Percentiles rank a stretch among this genome's conserved stretches.
Evolutionary conservation across 2,329 filamentous ascomycete species (phyloP).

Genomic region (Colletotrichum magnum): DNA sequence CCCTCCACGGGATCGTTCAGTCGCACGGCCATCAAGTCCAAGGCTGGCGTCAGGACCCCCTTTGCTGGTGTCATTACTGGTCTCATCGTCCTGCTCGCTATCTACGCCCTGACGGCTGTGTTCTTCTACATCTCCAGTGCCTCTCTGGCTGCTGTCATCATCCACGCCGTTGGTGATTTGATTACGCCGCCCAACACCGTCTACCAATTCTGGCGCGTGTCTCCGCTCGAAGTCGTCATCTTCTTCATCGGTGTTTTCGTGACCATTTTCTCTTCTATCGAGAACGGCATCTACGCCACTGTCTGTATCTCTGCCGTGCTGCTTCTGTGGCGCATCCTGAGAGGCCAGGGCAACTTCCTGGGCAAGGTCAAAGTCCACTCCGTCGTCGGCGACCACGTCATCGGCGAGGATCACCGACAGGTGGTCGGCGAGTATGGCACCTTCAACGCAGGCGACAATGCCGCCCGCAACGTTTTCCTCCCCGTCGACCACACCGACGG

Average conservation of each 20-base stretch:
- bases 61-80: constrained; percentile 92
- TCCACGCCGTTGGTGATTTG: constrained; percentile 93
- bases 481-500: constrained; percentile 91
- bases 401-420: constrained; percentile 71
- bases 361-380: constrained; percentile 88
- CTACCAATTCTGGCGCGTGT: constrained; percentile 96
- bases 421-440: constrained; percentile 69
- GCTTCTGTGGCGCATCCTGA: constrained; percentile 86
- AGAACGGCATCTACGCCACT: constrained; percentile 92
- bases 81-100: constrained; percentile 86
- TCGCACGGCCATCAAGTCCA: constrained; percentile 96
- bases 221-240: constrained; percentile 89
- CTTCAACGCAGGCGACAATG: constrained; percentile 61
- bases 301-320: constrained; percentile 83
- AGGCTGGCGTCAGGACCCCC: constrained; percentile 93
- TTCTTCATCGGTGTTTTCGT: constrained; percentile 95
- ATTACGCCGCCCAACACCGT: constrained; percentile 92
- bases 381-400: constrained; percentile 81
- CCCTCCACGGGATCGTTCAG: constrained; percentile 96
- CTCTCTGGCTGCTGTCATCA: constrained; percentile 88
- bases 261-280: constrained; percentile 89
- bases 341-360: constrained; percentile 86
- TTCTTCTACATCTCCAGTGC: constrained; percentile 95
- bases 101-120: constrained; percentile 88
- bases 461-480: constrained; percentile 84